Percentiles rank a stretch among this genome's conserved stretches.
Evolutionary conservation across 805 yeast genomes (phyloP).

Genomic region (Candida gorgasii): DNA sequence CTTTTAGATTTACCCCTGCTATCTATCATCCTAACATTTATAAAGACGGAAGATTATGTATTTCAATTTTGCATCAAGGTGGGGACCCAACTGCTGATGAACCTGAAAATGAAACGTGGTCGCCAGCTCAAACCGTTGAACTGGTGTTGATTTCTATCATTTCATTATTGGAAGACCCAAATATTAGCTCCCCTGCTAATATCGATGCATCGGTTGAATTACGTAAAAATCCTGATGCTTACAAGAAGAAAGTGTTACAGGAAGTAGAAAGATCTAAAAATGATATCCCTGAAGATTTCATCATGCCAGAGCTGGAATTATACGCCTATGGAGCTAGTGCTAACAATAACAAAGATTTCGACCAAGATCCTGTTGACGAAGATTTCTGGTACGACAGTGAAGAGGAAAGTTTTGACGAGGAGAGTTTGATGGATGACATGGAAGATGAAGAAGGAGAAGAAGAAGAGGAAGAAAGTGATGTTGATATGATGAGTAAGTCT

Average conservation of each 20-base stretch:
- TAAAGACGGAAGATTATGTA: slow-evolving; percentile 89
- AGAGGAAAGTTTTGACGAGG: slow-evolving; percentile 48
- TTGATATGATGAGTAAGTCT: slow-evolving; percentile 14
- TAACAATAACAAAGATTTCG: slow-evolving; percentile 40
- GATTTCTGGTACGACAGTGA: slow-evolving; percentile 78
- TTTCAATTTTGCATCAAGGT: slow-evolving; percentile 86
- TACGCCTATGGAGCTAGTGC: slow-evolving; percentile 37
- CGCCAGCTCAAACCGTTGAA: slow-evolving; percentile 91
- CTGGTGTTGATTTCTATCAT: slow-evolving; percentile 86
- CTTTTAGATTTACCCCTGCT: slow-evolving; percentile 88
- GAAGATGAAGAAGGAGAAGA: slow-evolving; percentile 58
- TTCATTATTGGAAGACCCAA: slow-evolving; percentile 90
- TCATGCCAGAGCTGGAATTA: slow-evolving; percentile 71
- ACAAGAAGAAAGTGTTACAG: slow-evolving; percentile 69
- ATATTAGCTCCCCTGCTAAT: slow-evolving; percentile 90
- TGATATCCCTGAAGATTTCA: slow-evolving; percentile 85
- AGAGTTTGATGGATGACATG: slow-evolving; percentile 48
- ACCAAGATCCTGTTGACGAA: slow-evolving; percentile 67
- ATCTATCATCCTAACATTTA: slow-evolving; percentile 95
- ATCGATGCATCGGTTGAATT: slow-evolving; percentile 93
- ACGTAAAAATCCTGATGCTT: slow-evolving; percentile 76
- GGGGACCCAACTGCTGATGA: slow-evolving; percentile 91
- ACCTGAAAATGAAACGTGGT: slow-evolving; percentile 93
- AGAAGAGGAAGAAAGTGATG: slow-evolving; percentile 52
- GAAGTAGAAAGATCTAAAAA: slow-evolving; percentile 83